phyloP scores from a whole-genome alignment of 108 stramenopile genomes.

The Cyclotella choctawhatcheeana region DNA sequence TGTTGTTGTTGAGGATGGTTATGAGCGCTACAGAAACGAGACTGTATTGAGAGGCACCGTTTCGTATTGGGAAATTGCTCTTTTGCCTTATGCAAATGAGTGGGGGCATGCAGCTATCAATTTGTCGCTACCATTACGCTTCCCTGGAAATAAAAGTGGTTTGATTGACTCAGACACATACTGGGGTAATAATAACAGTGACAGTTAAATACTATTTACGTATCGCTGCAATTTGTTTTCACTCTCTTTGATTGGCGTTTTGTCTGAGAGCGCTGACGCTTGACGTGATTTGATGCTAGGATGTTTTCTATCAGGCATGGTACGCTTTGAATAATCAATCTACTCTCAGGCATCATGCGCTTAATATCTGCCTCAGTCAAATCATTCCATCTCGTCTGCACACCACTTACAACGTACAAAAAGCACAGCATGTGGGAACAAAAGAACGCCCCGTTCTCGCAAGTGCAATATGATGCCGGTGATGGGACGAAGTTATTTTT shows the following conservation, averaged over 20 bases:
- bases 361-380: neutral
- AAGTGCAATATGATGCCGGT: conserved; percentile 2
- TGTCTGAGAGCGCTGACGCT: neutral
- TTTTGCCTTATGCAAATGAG: neutral
- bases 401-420: neutral
- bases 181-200: too few relatives aligned
- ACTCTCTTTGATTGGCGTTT: neutral
- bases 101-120: neutral
- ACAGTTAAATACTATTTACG: too few relatives aligned
- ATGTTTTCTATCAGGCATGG: conserved; percentile 1
- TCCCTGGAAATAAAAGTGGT: neutral
- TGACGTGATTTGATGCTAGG: neutral
- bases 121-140: neutral
- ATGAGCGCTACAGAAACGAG: neutral
- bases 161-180: neutral
- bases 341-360: neutral
- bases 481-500: neutral
- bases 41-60: neutral
- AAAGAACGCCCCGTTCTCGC: conserved; percentile 9
- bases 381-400: neutral
- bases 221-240: neutral
- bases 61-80: neutral
- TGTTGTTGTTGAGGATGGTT: neutral
- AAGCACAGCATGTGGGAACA: conserved; percentile 11
- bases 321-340: neutral